These are phyloP conservation scores for Mycena maculata DNA, from an alignment of 768 basidiomycete genomes.

Conservation along the genomic window DNA sequence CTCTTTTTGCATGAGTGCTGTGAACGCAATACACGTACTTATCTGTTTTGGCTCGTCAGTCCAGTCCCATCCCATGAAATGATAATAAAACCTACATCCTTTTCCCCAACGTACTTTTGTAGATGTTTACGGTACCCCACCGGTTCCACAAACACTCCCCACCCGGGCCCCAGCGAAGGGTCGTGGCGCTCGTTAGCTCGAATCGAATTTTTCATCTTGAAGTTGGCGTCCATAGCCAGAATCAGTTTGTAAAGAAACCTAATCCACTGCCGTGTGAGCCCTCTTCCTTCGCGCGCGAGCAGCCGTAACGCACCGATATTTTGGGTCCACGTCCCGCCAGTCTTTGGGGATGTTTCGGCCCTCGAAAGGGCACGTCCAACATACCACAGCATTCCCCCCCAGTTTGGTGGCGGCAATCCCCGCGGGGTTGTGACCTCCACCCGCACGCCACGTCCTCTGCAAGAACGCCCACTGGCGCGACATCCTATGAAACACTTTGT, in stretches of 20 bases:
- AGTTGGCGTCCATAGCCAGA: conserved; percentile 43
- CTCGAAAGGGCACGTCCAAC: conserved; percentile 38
- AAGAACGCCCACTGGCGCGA: conserved; percentile 2
- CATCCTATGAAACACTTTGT: conserved; percentile 16
- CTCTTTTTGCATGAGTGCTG: conserved; percentile 33
- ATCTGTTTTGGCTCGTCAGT: background rate
- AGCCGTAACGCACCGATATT: conserved; percentile 7
- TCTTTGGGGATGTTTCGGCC: conserved; percentile 31
- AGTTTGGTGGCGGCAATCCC: conserved; percentile 9
- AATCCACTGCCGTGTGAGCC: too few species aligned
- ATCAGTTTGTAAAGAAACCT: conserved; percentile 38
- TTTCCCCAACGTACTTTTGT: conserved; percentile 8
- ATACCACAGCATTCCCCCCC: conserved; percentile 31
- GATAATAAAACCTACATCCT: conserved; percentile 10
- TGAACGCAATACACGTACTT: conserved; percentile 31
- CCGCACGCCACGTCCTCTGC: background rate
- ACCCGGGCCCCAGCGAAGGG: conserved; percentile 21
- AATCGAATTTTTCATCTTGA: conserved; percentile 36
- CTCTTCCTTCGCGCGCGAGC: too few species aligned
- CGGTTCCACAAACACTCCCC: conserved; percentile 18
- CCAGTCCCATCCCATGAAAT: too few species aligned
- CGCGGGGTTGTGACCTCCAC: conserved; percentile 11
- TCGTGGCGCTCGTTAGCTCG: conserved; percentile 9
- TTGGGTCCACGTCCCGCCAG: conserved; percentile 22
- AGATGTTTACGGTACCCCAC: conserved; percentile 3